Conservation (phyloP, 2,329 filamentous ascomycete species). For the Aspergillus versicolor region DNA sequence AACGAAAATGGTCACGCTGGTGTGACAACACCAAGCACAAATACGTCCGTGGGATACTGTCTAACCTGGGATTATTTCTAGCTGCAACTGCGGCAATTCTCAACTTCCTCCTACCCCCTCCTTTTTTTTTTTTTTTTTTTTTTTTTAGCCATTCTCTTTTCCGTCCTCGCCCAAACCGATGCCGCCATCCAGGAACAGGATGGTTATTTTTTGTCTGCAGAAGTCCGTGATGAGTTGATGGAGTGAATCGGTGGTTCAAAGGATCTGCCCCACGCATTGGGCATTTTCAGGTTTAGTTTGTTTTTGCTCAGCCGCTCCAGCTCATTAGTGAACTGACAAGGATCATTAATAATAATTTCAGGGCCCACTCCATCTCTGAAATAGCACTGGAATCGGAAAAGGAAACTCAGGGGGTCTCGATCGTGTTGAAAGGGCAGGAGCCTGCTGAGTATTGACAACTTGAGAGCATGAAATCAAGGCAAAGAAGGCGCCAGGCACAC, state of each 20-base stretch:
- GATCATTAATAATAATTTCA: conserved; percentile 1
- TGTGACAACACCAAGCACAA: conserved; percentile 6
- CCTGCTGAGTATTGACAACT: background rate
- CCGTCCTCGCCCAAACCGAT: background rate
- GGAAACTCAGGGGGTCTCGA: conserved; percentile 6
- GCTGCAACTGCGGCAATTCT: conserved; percentile 5
- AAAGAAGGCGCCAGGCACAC: background rate
- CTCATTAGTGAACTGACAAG: background rate
- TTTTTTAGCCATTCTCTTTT: background rate
- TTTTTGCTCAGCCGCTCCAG: background rate
- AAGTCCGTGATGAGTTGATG: conserved; percentile 7
- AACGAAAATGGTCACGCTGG: conserved; percentile 1
- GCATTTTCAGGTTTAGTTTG: background rate
- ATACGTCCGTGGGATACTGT: conserved; percentile 6
- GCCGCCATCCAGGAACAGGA: background rate
- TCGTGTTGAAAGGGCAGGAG: background rate
- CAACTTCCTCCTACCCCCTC: background rate
- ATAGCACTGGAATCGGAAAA: conserved; percentile 3
- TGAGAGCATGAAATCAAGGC: background rate
- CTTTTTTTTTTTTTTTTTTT: background rate
- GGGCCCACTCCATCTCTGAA: background rate
- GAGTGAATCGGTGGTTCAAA: conserved; percentile 5
- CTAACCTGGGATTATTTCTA: conserved; percentile 1
- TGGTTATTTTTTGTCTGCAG: background rate
- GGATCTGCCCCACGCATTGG: conserved; percentile 6